Conservation (phyloP, 352 stramenopile species). For the Phytophthora ramorum region DNA sequence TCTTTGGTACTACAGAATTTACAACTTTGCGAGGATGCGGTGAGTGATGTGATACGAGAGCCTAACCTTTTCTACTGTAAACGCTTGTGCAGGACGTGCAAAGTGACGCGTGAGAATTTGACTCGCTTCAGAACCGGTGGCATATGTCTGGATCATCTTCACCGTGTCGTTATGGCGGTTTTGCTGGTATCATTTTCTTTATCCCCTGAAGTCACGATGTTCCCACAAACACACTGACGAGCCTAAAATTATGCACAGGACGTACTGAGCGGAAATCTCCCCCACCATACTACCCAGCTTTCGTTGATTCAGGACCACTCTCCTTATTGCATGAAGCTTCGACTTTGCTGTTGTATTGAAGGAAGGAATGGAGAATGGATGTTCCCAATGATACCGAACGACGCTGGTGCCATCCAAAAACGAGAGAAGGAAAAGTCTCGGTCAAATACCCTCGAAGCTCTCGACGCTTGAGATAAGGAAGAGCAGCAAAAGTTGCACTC, state of each 20-base stretch:
- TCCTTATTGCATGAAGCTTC: background rate
- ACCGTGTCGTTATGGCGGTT: too few relatives aligned
- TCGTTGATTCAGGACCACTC: background rate
- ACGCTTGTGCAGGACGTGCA: conserved; percentile 13
- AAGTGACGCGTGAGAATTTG: background rate
- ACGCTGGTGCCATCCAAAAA: background rate
- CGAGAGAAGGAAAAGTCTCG: background rate
- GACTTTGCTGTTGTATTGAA: background rate
- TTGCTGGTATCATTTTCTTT: too few relatives aligned
- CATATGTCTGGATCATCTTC: too few relatives aligned
- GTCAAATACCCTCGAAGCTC: too few relatives aligned
- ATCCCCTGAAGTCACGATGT: too few relatives aligned
- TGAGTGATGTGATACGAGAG: background rate
- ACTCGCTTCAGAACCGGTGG: too few relatives aligned
- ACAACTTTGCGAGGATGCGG: background rate
- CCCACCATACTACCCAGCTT: too few relatives aligned
- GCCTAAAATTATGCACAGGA: too few relatives aligned
- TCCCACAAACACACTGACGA: too few relatives aligned
- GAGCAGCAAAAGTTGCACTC: too few relatives aligned
- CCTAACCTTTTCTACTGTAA: background rate
- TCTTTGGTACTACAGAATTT: conserved; percentile 5
- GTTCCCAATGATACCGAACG: background rate
- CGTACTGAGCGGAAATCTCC: too few relatives aligned
- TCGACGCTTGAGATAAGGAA: too few relatives aligned
- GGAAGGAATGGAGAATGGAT: background rate